Base-by-base conservation (phyloP, 805 yeast genomes). In the Monosporozyma siamensis region DNA sequence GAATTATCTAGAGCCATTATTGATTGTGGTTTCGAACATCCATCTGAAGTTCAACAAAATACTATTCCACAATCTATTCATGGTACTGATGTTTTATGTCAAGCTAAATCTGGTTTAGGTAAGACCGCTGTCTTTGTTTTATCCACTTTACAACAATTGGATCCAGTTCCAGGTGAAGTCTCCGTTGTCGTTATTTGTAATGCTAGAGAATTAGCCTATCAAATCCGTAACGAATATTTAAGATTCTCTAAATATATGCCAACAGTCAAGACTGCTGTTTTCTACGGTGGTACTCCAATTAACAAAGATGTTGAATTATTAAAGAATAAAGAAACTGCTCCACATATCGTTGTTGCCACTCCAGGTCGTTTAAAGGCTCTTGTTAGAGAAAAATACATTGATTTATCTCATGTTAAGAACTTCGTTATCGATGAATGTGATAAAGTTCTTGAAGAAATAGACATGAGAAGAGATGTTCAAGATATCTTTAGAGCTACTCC, bases 91-190 rank as follows among this genome's bases (percentile, higher is more conserved):
- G 97, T 90, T 46, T 71, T 90, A 54, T 92, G 98, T 72, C 98
- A 90, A 75, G 98, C 98, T 67, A 90, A 92, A 73, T 92, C 98
- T 38, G 98, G 98, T 83, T 75, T 92, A 55, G 98, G 98, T 80
- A 90, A 90, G 68, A 90, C 98, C 46, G 98, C 98, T 37, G 97
- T 90, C 44, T 90, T 90, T 57, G 97, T 90, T 47, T 75, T 90
- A 58, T 85, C 96, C 21, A 90, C 98, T 48, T 75, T 90, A 63
- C 97, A 90, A 70, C 97, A 90, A 71, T 75, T 90, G 60, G 97
- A 92, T 61, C 97, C 98, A 37, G 87, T 90, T 53, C 87, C 95
- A 48, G 98, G 97, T 60, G 97, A 90, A 68, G 83, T 92, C 50
- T 78, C 95, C 42, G 90, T 95, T 43, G 73, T 92, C 59, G 97